Percentiles rank a stretch among this genome's conserved stretches.
These are phyloP conservation scores for Linum lewisii DNA, from an alignment of 345 rosid species.

Conservation along the genomic window DNA sequence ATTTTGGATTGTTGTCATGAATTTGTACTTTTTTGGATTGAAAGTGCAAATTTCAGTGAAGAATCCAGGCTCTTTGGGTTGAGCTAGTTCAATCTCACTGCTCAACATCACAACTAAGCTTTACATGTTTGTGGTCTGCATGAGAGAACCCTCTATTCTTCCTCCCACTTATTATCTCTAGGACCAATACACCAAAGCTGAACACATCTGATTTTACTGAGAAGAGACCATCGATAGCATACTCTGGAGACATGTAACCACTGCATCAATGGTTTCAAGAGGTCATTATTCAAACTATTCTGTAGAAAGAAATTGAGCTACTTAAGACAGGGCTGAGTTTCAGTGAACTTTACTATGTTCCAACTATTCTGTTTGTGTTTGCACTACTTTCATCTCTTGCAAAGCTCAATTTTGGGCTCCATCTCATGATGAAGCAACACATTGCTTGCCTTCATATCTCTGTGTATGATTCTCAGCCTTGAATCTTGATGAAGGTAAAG, in stretches of 20 bases:
- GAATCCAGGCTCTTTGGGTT: constrained; percentile 14
- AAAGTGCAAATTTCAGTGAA: constrained; percentile 5
- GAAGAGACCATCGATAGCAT: too few relatives aligned
- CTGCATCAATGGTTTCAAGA: background rate
- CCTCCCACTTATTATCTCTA: constrained; percentile 12
- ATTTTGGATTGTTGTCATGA: too few relatives aligned
- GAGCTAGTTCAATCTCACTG: background rate
- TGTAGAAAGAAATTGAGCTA: too few relatives aligned
- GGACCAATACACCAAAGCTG: constrained; percentile 8
- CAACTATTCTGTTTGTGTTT: constrained; percentile 9
- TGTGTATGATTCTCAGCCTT: too few relatives aligned
- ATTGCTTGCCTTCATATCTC: too few relatives aligned
- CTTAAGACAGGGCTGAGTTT: too few relatives aligned
- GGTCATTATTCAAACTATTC: too few relatives aligned
- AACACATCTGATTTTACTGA: constrained; percentile 13
- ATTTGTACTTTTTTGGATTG: too few relatives aligned
- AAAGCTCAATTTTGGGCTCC: constrained; percentile 12
- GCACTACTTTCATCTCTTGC: constrained; percentile 7
- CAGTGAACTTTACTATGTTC: constrained; percentile 9
- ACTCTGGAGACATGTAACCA: constrained; percentile 17
- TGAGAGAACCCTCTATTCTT: constrained; percentile 10
- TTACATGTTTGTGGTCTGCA: constrained; percentile 7
- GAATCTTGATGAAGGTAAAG: too few relatives aligned
- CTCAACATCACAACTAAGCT: constrained; percentile 3
- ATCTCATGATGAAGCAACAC: constrained; percentile 3